Base-by-base conservation (phyloP, 2,329 filamentous ascomycete genomes). In the Pseudomassariella vexata region DNA sequence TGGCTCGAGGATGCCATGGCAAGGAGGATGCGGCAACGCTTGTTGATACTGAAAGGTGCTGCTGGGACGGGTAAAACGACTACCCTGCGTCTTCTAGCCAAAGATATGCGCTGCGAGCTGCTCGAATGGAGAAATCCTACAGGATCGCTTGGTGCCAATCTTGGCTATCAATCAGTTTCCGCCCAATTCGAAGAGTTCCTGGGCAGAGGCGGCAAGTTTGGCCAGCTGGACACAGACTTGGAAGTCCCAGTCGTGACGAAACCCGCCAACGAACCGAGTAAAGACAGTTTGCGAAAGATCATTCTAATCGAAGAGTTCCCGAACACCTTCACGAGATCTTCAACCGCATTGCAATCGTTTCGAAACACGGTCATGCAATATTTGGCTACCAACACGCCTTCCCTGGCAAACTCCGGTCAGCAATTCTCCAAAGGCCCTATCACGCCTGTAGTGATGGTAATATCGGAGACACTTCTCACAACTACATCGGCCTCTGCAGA, bases 61-160 rank as follows among this genome's bases (percentile, higher is more conserved):
- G 89, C 92, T 24, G 92, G 92, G 14, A 85, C 85, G 20, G 92
- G 87, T 19, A 98, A 98, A 62, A 96, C 92, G 1, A 88, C 87
- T 1, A 94, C 90, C 0, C 52, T 96, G 32, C 74, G 75, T 9
- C 64, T 95, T 15, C 70, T 98, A 21, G 82, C 89, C 5, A 77
- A 77, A 41, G 76, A 83, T n/a, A 66, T 96, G 64, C 74, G 72
- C 2, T 80, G 83, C 38, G 76, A 89, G 40, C 63, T 96, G 19
- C 64, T 92, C 19, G 88, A 96, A 57, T 98, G 92, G 92, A 84
- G 79, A 52, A 95, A 94, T 52, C 88, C 90, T 1, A 68, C 74
- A 1, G 75, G 72, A 1, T 73, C 73, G 2, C 53, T 67, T 3
- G 73, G 70, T 2, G 66, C 72, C 2, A 60, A 71, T 7, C 73